phyloP scores from a whole-genome alignment of 2,329 filamentous ascomycete genomes.

The Paecilomyces niveus region DNA sequence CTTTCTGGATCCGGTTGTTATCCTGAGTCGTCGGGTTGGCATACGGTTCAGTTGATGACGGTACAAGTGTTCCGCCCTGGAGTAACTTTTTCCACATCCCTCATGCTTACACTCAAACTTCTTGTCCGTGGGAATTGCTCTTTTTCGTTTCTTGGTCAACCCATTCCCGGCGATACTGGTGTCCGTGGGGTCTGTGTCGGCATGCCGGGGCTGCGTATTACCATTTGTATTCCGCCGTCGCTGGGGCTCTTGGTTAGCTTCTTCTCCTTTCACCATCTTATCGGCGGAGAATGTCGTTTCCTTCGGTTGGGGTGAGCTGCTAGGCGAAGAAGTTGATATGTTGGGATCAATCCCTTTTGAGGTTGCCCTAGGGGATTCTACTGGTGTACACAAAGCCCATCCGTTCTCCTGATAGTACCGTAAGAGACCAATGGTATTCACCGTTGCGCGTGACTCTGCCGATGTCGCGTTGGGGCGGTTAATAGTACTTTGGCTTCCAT shows the following conservation, averaged over 20 bases:
- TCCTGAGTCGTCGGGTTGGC: slow-evolving; percentile 17
- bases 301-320: not conserved
- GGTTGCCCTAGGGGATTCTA: slow-evolving; percentile 3
- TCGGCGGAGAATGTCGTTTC: slow-evolving; percentile 15
- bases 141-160: slow-evolving; percentile 35
- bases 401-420: not conserved
- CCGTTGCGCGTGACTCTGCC: not conserved
- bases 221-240: slow-evolving; percentile 6
- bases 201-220: slow-evolving; percentile 12
- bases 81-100: slow-evolving; percentile 93
- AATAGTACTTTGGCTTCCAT: not conserved
- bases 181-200: slow-evolving; percentile 8
- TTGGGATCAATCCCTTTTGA: slow-evolving; percentile 5
- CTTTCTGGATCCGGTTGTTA: not conserved
- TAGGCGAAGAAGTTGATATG: not conserved
- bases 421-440: not conserved
- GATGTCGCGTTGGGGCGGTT: not conserved
- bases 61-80: slow-evolving; percentile 91
- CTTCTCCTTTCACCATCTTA: slow-evolving; percentile 13
- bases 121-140: slow-evolving; percentile 36
- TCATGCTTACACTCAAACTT: slow-evolving; percentile 74
- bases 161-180: slow-evolving; percentile 10
- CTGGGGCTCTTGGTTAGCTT: slow-evolving; percentile 5
- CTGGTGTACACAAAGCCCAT: slow-evolving; percentile 3
- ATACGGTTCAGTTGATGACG: slow-evolving; percentile 90